Base-by-base conservation (phyloP, 163 green algal species). In the Scenedesmus sp. region DNA sequence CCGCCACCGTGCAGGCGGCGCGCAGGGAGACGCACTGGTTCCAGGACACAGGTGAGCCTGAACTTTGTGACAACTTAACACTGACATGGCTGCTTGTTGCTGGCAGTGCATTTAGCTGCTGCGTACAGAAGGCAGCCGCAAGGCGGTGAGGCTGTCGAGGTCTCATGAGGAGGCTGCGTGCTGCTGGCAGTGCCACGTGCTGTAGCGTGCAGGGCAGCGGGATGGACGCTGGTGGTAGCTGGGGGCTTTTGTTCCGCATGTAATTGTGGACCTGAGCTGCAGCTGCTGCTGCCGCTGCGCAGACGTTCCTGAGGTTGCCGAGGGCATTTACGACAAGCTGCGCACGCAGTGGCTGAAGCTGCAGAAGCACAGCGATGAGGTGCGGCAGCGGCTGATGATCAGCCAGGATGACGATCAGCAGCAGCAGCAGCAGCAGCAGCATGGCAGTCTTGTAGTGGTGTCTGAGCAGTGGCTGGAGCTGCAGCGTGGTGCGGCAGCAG, bases 331-430 rank as follows among this genome's bases (percentile, higher is more conserved):
- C n/a, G 61, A 44, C 30, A 86, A 86, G 46, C 46, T 86, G 9
- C 24, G 81, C n/a, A 86, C 81, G 13, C 80, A 85, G 22, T 85
- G 80, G 80, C 15, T 85, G 16, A 85, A 85, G 24, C 26, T 85
- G n/a, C 56, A 85, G 35, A 59, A 86, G 46, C 46, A 49, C 30
- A 73, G 46, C 22, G 81, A 86, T 7, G 81, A 73, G 81, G 81
- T 85, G 7, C 5, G 44, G 68, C n/a, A 42, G 3, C 16, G 10
- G 0, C n/a, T 3, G 12, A 43, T 33, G n/a, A 26, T n/a, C n/a
- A n/a, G 10, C 10, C 22, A 43, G n/a, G 33, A n/a, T n/a, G 68
- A 61, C 22, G 22, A 16, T 13, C 51, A 61, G 68, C 68, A 3
- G n/a, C 33, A 43, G 68, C 9, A 80, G n/a, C 16, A 80, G 13